Evolutionary conservation across 768 basidiomycete species (phyloP), one percentile per base, ranked within the genome.

Genomic region (Leucosporidium yakuticum): DNA sequence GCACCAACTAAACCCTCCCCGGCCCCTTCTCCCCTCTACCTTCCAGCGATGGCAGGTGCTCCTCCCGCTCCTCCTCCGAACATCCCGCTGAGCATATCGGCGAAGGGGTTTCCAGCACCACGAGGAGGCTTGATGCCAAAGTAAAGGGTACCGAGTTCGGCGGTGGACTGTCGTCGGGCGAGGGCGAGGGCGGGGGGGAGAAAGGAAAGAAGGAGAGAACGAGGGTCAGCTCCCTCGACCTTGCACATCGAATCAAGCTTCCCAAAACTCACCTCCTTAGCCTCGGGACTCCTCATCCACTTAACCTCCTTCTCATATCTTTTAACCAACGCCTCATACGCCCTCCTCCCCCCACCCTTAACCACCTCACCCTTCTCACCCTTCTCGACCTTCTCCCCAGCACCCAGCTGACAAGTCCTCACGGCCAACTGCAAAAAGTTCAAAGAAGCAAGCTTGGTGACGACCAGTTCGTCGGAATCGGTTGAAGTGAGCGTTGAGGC

Each of bases 351-450:
- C 62, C n/a, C 49, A 3, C 70, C 70, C 36, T 67, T 53, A 20
- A 63, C 62, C 15, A 39, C 61, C 19, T 60, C 59, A 2, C 44
- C n/a, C 29, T 47, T n/a, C 62, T 68, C 51, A 75, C 68, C n/a
- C 76, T 87, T 83, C 81, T 84, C 85, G 34, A 82, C 82, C 77
- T 87, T 87, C 75, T 86, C 91, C 75, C 75, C 70, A 9, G 62
- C 50, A 8, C 74, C 74, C 3, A 63, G 67, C 61, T 97, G 95
- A 71, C 90, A 91, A n/a, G 88, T 88, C 62, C 88, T 77, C 17
- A 97, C 85, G 0, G 89, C 91, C 63, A 98, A 84, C 75, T 99
- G 96, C 3, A 88, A 82, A 78, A 95, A 97, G 77, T 96, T 99
- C 67, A 96, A 81, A 9, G 86, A 81, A 0, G 84, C 80, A 70